Base-by-base conservation (phyloP, 148 eudicot genomes). In the Hydrangea macrophylla region DNA sequence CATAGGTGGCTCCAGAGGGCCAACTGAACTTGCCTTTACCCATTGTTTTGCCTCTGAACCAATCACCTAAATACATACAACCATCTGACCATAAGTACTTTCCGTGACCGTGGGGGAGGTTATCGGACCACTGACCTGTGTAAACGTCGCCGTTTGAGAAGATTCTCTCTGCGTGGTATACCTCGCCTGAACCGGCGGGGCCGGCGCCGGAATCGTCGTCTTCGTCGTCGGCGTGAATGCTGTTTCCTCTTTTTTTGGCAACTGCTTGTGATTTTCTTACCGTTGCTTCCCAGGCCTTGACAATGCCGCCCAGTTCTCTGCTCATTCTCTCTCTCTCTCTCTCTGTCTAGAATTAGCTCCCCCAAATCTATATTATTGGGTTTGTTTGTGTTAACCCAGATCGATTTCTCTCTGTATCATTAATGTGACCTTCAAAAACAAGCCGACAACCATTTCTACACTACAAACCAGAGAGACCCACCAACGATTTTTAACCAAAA, bases 1-100 rank as follows among this genome's bases (percentile, higher is more conserved):
- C 97, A 62, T 88, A 91, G 6, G 90, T 86, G 9, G 97, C 94
- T 0, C 97, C 97, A 2, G 95, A 86, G n/a, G 97, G 95, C 97
- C 97, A 91, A 20, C 81, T 81, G 56, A 91, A 91, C 23, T 76
- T 79, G 6, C 97, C 97, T 61, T 75, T 88, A 0, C 97, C 95
- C 61, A 60, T 79, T 0, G 83, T 79, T 22, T 80, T 88, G 64
- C 97, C 97, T 42, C 64, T 80, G n/a, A 15, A 68, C 97, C 97
- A 91, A 22, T 88, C 90, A 6, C 97, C 97, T 1, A 73, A 83
- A 76, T 91, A 91, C 92, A 91, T 86, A 76, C 97, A 91, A 23
- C 97, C 97, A 62, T 91, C 97, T 60, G 63, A 60, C 95, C 97
- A 91, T 31, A 88, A 45, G 39, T 86, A 91, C 78, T 86, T 91